Evolutionary conservation across 2,329 filamentous ascomycete species (phyloP).

Genomic region (Beauveria scarabaeidicola): DNA sequence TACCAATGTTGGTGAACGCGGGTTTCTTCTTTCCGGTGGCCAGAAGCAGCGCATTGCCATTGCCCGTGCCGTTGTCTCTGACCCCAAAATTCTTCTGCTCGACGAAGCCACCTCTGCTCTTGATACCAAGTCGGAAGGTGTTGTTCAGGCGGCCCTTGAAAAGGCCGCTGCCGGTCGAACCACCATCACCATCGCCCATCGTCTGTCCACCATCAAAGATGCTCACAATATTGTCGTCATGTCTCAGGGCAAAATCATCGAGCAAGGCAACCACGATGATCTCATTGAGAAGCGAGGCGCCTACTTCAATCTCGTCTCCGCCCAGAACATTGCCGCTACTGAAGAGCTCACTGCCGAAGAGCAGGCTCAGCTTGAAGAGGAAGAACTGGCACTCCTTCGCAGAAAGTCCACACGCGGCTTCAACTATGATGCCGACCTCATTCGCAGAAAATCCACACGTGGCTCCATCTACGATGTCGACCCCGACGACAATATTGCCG

Average conservation of each 20-base stretch:
- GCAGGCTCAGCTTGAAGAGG: conserved; percentile 38
- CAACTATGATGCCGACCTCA: conserved; percentile 29
- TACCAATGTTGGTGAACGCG: conserved; percentile 90
- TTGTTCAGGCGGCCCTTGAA: conserved; percentile 88
- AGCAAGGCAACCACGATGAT: conserved; percentile 82
- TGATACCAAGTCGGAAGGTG: conserved; percentile 89
- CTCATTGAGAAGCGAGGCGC: conserved; percentile 62
- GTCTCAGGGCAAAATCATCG: conserved; percentile 73
- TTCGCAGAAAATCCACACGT: conserved; percentile 36
- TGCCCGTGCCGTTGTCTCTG: conserved; percentile 79
- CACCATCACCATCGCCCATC: conserved; percentile 92
- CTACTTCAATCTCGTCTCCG: conserved; percentile 79
- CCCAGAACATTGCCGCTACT: conserved; percentile 67
- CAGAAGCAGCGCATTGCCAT: conserved; percentile 98
- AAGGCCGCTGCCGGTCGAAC: conserved; percentile 78
- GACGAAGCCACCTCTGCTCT: conserved; percentile 93
- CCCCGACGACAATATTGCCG: conserved; percentile 53
- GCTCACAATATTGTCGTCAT: conserved; percentile 97
- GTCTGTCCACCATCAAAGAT: conserved; percentile 86
- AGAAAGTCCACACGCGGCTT: conserved; percentile 34
- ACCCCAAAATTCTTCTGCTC: conserved; percentile 84
- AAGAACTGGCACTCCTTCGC: conserved; percentile 43
- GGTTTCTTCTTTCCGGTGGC: conserved; percentile 84
- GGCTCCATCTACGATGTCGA: conserved; percentile 40
- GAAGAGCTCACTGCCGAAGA: conserved; percentile 46